Conservation (phyloP, 768 basidiomycete genomes). For the Suillus hirtellus region DNA sequence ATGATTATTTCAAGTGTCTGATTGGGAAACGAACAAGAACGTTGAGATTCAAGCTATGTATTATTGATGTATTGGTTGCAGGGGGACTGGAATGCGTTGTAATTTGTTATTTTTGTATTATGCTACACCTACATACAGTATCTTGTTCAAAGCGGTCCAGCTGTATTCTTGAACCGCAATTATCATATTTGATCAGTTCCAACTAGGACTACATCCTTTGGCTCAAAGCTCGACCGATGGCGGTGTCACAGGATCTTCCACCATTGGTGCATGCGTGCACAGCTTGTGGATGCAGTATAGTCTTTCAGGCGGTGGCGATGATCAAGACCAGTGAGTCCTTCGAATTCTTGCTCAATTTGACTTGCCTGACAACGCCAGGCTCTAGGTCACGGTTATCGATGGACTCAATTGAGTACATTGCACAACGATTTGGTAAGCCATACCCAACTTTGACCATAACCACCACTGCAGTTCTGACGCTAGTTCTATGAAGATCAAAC, state of each 20-base stretch:
- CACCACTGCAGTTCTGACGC: not conserved
- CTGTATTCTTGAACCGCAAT: not conserved
- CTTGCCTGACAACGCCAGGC: not conserved
- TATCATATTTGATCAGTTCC: not conserved
- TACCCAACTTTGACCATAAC: not conserved
- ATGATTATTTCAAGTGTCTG: slow-evolving; percentile 3
- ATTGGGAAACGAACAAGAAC: not conserved
- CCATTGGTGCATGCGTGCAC: not conserved
- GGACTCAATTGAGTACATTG: not conserved
- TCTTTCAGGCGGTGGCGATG: not conserved
- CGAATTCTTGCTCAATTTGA: not conserved
- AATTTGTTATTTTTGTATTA: not conserved
- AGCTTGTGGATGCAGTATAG: not conserved
- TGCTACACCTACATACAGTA: not conserved
- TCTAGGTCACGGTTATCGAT: slow-evolving; percentile 1
- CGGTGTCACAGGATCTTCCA: not conserved
- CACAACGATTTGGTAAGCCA: not conserved
- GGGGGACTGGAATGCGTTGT: not conserved
- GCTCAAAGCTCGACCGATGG: not conserved
- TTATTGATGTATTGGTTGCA: not conserved
- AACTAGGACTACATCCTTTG: not conserved
- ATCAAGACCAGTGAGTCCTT: not conserved
- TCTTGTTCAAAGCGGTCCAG: not conserved
- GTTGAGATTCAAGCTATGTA: not conserved
- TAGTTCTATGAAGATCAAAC: not conserved